Evolutionary conservation across 2,329 filamentous ascomycete genomes (phyloP), one percentile per base, ranked within the genome.

Genomic region (Diplodia seriata): DNA sequence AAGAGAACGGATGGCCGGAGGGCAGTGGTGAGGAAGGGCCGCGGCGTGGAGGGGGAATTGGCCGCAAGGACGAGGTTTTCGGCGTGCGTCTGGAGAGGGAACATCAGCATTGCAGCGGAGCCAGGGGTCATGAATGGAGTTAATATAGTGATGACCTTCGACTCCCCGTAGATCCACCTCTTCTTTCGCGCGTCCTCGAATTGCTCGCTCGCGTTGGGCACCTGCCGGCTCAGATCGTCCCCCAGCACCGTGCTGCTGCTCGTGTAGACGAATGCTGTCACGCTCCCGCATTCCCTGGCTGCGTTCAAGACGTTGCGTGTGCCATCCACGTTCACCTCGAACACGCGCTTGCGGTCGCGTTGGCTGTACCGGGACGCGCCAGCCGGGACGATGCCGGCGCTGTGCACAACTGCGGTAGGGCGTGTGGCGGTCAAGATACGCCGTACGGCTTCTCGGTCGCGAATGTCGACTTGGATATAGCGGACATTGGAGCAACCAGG

Each of bases 401-500:
- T 97, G 80, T 99, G 94, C 74, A 98, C 90, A 63, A 99, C 92
- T 15, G 96, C 87, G 76, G 93, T 89, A 23, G 94, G 94, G 73
- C 86, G 86, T 66, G 89, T 84, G 70, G 87, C 83, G 38, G 84
- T 79, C 73, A 98, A 89, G 1, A 79, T 78, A 1, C 73, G 72
- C 11, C 71, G 67, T 0, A 83, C 76, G 14, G 76, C 76, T 1
- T 72, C 70, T 0, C 68, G 49, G 14, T 78, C 74, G 1, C 80
- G 75, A n/a, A 84, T 75, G 63, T 83, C 80, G 68, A 74, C 79
- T 56, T 78, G 74, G 2, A 80, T 70, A 69, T 79, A 82, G 9
- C 67, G 76, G 29, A 76, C 74, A 36, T 47, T 14, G 14, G 14
- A 64, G 62, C n/a, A 72, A 68, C 51, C 75, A 76, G 0, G 72